Percentiles rank a stretch among this genome's conserved stretches.
Evolutionary conservation across 2,329 filamentous ascomycete species (phyloP).

Genomic region (Clathrospora elynae): DNA sequence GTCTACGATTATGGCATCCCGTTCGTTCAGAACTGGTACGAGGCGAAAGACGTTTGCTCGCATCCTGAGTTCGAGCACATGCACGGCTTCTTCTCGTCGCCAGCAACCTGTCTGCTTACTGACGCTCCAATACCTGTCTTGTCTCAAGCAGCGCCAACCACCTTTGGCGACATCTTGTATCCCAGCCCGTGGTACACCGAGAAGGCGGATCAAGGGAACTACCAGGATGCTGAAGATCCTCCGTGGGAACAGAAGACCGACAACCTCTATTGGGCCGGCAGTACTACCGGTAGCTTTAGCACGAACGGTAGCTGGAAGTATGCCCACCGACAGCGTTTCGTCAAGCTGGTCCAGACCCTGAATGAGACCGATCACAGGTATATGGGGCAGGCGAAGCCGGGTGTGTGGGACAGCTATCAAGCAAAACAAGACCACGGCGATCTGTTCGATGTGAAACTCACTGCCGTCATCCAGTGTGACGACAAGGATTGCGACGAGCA

Average conservation of each 20-base stretch:
- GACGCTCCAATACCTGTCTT: constrained; percentile 55
- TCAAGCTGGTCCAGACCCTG: constrained; percentile 44
- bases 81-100: constrained; percentile 56
- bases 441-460: constrained; percentile 55
- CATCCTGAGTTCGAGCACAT: constrained; percentile 46
- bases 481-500: constrained; percentile 14
- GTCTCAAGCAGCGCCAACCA: constrained; percentile 53
- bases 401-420: constrained; percentile 4
- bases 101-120: constrained; percentile 51
- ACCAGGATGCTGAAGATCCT: constrained; percentile 50
- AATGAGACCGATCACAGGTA: constrained; percentile 14
- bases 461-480: constrained; percentile 54
- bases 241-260: constrained; percentile 58
- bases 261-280: constrained; percentile 63
- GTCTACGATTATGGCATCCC: constrained; percentile 8
- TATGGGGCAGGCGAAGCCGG: background rate
- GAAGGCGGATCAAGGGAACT: constrained; percentile 48
- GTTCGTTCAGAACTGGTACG: constrained; percentile 6
- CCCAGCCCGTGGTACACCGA: constrained; percentile 58
- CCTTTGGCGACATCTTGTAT: constrained; percentile 57
- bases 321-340: constrained; percentile 56
- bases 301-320: constrained; percentile 46
- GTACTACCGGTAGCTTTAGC: constrained; percentile 57
- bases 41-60: constrained; percentile 15
- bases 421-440: constrained; percentile 36